Evolutionary conservation across 768 basidiomycete species (phyloP), one percentile per base, ranked within the genome.

Genomic region (Tulasnella sp.): DNA sequence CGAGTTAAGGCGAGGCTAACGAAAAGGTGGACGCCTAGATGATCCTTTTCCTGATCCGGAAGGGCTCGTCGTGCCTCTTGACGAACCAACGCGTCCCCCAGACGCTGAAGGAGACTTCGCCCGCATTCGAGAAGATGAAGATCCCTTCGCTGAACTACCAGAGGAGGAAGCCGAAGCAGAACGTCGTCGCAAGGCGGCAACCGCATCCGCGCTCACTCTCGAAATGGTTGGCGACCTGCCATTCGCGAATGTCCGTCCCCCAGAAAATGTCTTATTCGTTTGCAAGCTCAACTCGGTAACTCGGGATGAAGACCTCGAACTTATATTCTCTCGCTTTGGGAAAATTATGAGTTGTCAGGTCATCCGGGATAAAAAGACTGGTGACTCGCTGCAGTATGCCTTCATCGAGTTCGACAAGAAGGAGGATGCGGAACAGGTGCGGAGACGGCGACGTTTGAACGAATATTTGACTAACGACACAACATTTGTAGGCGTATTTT

Each of bases 171-270:
- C 90, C 69, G 97, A 96, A 79, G 87, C 86, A 1, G 85, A 89
- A 58, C 89, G 92, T 31, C 90, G 96, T n/a, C 89, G 91, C 83
- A 91, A 92, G 72, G 95, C 96, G 0, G 97, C 97, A 0, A 89
- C 89, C 0, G 95, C 97, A 0, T 95, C 96, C 67, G 97, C 97
- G 0, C 85, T 99, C 49, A 99, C 97, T 4, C 88, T 99, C 71
- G 97, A 99, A 83, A 99, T 99, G 97, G 97, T 99, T 76, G 97
- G 97, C 39, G 97, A 99, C 83, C 85, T 99, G 73, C 97, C 97
- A 0, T 99, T 99, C 82, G 97, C 97, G 34, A 96, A 97, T 81
- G 96, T 99, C 64, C 89, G 96, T 64, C 97, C 97, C 0, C 97
- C 97, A 0, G 97, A 99, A 84, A 99, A 99, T 82, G 96, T 99